Conservation (phyloP, 495 filamentous ascomycete genomes). For the Parathielavia appendiculata region DNA sequence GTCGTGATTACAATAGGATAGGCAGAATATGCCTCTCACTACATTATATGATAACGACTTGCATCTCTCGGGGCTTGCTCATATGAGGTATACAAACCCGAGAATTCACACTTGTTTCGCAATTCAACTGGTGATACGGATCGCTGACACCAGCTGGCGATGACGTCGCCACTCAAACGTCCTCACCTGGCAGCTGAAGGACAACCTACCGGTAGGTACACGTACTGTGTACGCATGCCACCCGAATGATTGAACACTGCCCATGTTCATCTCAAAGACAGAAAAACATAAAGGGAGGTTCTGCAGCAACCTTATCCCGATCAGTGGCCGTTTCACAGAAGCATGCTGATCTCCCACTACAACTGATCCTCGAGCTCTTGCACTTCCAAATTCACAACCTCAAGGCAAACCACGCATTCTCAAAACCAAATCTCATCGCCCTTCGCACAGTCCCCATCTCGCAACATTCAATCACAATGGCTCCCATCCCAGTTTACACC, state of each 20-base stretch:
- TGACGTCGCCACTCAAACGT: slow-evolving; percentile 30
- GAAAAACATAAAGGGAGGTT: background rate
- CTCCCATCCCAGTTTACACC: slow-evolving; percentile 55
- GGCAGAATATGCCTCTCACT: background rate
- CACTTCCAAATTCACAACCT: background rate
- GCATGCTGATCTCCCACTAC: too few relatives aligned
- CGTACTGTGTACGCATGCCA: too few relatives aligned
- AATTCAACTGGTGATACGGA: too few relatives aligned
- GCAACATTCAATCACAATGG: slow-evolving; percentile 36
- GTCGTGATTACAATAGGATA: too few relatives aligned
- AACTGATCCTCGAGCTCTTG: too few relatives aligned
- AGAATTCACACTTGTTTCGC: too few relatives aligned
- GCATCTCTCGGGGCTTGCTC: background rate
- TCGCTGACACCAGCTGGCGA: slow-evolving; percentile 24
- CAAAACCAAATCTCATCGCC: background rate
- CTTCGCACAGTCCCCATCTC: background rate
- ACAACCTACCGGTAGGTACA: background rate
- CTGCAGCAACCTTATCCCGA: too few relatives aligned
- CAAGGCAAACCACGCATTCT: background rate
- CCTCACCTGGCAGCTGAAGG: background rate
- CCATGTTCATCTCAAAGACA: background rate
- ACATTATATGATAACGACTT: background rate
- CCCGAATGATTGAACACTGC: background rate
- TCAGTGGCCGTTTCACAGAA: too few relatives aligned
- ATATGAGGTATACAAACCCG: too few relatives aligned